A percentile compares a stretch with the other conserved stretches of the same genome.
Evolutionary conservation across 75 land plant genomes (phyloP).

Genomic region (Adiantum capillusveneris): DNA sequence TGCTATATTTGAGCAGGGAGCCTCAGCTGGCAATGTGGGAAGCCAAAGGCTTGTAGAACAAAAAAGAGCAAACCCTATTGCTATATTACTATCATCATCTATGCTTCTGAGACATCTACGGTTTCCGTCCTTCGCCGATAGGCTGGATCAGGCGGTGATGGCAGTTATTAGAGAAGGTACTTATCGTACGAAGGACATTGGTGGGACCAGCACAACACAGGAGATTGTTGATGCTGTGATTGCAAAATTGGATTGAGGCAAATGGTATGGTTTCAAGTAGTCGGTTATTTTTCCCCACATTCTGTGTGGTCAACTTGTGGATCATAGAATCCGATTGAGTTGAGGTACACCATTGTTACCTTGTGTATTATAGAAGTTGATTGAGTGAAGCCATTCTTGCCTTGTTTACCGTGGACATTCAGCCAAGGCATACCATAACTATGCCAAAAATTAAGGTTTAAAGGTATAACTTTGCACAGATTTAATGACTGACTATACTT

Average conservation of each 20-base stretch:
- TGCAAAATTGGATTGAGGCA: slow-evolving; percentile 46
- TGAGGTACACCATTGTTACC: too few species aligned
- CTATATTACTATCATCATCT: slow-evolving; percentile 83
- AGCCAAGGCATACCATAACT: too few species aligned
- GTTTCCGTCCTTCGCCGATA: slow-evolving; percentile 66
- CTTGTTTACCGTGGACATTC: too few species aligned
- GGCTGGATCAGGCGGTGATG: slow-evolving; percentile 76
- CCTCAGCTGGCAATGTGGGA: slow-evolving; percentile 81
- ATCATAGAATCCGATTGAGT: too few species aligned
- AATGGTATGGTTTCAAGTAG: too few species aligned
- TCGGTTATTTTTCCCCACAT: too few species aligned
- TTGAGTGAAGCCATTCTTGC: too few species aligned
- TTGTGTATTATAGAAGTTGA: too few species aligned
- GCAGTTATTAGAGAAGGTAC: slow-evolving; percentile 62
- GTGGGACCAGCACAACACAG: slow-evolving; percentile 70
- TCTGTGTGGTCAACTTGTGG: too few species aligned
- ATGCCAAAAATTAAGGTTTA: too few species aligned
- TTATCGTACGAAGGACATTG: slow-evolving; percentile 67
- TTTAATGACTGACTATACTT: too few species aligned
- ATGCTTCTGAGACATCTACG: slow-evolving; percentile 83
- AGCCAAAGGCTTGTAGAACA: slow-evolving; percentile 46
- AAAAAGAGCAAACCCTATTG: slow-evolving; percentile 74
- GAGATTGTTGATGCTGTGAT: slow-evolving; percentile 76
- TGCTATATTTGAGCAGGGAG: slow-evolving; percentile 92
- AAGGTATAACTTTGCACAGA: too few species aligned